These are phyloP conservation scores for Pezicula radicicola DNA, from an alignment of 2,329 filamentous ascomycete genomes.

Conservation along the genomic window DNA sequence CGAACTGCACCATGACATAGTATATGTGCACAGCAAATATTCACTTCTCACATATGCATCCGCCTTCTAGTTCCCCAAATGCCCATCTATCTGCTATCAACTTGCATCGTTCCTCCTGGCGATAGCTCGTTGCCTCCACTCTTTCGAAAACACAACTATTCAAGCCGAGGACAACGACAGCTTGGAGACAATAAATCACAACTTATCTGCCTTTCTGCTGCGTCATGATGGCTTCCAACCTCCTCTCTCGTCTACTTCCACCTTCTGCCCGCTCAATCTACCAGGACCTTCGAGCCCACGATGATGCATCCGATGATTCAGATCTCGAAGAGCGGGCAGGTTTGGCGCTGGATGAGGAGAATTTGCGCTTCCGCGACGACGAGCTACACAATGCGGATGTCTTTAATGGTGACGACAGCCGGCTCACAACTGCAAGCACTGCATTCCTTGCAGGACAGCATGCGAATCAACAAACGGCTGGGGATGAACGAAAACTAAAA, in stretches of 20 bases:
- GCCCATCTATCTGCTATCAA: constrained; percentile 11
- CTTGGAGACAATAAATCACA: background rate
- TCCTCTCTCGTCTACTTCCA: constrained; percentile 29
- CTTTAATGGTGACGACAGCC: constrained; percentile 27
- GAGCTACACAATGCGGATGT: constrained; percentile 26
- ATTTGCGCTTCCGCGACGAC: constrained; percentile 28
- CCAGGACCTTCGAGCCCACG: constrained; percentile 29
- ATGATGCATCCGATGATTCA: constrained; percentile 22
- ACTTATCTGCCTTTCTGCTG: background rate
- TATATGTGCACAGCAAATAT: background rate
- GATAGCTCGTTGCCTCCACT: constrained; percentile 10
- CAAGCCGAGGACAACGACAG: background rate
- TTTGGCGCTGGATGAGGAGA: constrained; percentile 30
- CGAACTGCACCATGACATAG: constrained; percentile 17
- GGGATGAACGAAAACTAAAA: constrained; percentile 7
- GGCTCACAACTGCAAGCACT: constrained; percentile 26
- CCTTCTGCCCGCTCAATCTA: constrained; percentile 29
- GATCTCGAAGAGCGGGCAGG: constrained; percentile 30
- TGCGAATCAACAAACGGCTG: constrained; percentile 5
- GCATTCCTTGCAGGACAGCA: constrained; percentile 22
- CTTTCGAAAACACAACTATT: background rate
- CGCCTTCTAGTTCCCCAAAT: constrained; percentile 9
- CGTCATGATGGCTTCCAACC: constrained; percentile 29
- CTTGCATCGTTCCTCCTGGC: constrained; percentile 9
- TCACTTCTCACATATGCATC: background rate